Percentiles rank a stretch among this genome's conserved stretches.
Evolutionary conservation across 1,284 basidiomycete genomes (phyloP).

Genomic region (Microbotryum intermedium): DNA sequence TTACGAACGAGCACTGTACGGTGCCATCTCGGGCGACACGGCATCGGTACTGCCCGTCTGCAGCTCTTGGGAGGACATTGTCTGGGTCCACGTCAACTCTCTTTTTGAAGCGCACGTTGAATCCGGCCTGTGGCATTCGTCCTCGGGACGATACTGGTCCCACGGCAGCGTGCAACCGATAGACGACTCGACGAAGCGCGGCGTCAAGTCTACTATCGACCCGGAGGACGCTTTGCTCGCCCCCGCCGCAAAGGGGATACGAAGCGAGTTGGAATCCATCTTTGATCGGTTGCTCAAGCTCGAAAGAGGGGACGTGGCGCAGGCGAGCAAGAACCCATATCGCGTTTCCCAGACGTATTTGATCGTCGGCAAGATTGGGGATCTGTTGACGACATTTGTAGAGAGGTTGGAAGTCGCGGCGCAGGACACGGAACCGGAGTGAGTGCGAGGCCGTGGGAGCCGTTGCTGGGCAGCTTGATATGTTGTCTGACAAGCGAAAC

Average conservation of each 20-base stretch:
- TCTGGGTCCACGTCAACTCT: slow-evolving; percentile 84
- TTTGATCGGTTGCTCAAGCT: slow-evolving; percentile 22
- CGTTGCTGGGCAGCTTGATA: background rate
- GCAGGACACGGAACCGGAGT: slow-evolving; percentile 53
- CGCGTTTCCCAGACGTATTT: slow-evolving; percentile 77
- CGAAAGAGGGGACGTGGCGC: slow-evolving; percentile 18
- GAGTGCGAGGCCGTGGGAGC: slow-evolving; percentile 34
- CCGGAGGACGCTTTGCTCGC: slow-evolving; percentile 21
- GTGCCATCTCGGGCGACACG: slow-evolving; percentile 77
- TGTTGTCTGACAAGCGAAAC: background rate
- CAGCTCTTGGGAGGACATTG: slow-evolving; percentile 83
- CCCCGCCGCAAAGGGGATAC: slow-evolving; percentile 1
- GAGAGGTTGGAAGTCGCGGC: slow-evolving; percentile 45
- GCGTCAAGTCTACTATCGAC: slow-evolving; percentile 7
- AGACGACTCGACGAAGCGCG: background rate
- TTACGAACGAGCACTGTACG: slow-evolving; percentile 75
- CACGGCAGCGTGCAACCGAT: slow-evolving; percentile 7
- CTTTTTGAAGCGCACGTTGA: slow-evolving; percentile 73
- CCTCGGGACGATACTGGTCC: slow-evolving; percentile 18
- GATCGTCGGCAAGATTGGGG: slow-evolving; percentile 63
- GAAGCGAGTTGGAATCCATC: slow-evolving; percentile 22
- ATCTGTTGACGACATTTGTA: slow-evolving; percentile 65
- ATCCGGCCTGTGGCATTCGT: slow-evolving; percentile 39
- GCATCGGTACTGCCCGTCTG: slow-evolving; percentile 65
- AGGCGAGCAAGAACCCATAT: slow-evolving; percentile 68